These are phyloP conservation scores for Corymbia maculata DNA, from an alignment of 345 rosid genomes.

Conservation along the genomic window DNA sequence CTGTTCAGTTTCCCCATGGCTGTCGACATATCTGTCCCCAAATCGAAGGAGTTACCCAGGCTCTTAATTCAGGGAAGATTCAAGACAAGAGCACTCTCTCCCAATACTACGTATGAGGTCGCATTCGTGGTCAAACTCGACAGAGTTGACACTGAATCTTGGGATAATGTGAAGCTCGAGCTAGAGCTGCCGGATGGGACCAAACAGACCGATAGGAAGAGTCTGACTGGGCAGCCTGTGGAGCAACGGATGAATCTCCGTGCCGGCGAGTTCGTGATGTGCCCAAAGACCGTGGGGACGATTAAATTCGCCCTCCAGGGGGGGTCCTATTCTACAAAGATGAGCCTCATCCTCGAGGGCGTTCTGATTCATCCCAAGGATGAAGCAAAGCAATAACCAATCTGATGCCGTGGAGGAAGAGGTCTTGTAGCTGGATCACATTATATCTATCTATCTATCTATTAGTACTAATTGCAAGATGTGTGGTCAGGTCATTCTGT, in stretches of 20 bases:
- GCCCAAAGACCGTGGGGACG: not conserved
- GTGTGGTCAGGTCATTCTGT: rapidly evolving
- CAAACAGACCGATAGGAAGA: rapidly evolving
- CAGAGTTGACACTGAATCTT: no score
- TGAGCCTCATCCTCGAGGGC: not conserved
- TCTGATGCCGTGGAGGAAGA: no score
- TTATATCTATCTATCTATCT: no score
- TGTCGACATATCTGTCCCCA: not conserved
- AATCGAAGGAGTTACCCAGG: not conserved
- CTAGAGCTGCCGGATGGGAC: rapidly evolving
- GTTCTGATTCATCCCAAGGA: not conserved
- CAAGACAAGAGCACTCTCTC: not conserved
- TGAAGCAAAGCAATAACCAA: not conserved
- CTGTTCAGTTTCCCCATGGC: not conserved
- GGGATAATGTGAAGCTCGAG: rapidly evolving
- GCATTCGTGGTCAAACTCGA: not conserved
- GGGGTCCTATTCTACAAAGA: not conserved
- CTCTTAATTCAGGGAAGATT: not conserved
- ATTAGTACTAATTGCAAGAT: rapidly evolving
- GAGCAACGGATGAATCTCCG: not conserved
- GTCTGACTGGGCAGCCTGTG: not conserved
- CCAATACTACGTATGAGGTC: not conserved
- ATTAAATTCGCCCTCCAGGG: not conserved
- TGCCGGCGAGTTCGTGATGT: not conserved
- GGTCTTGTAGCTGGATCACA: no score